These are phyloP conservation scores for Daldinia eschscholtzii DNA, from an alignment of 2,329 filamentous ascomycete genomes.

Conservation along the genomic window DNA sequence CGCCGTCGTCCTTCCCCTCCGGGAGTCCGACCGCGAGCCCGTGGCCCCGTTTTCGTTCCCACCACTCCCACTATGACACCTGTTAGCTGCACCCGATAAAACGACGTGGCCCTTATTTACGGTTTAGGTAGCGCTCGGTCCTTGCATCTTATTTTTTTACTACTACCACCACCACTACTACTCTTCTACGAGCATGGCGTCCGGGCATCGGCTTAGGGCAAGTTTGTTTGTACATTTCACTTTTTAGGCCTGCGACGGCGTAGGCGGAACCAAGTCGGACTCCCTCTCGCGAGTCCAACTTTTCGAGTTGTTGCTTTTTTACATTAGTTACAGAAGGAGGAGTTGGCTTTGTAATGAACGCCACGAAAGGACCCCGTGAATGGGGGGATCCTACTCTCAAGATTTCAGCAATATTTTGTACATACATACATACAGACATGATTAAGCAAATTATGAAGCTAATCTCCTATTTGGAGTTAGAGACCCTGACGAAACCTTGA, in stretches of 20 bases:
- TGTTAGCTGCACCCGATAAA: conserved; percentile 18
- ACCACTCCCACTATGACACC: conserved; percentile 3
- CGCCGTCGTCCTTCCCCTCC: conserved; percentile 8
- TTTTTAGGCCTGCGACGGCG: conserved; percentile 38
- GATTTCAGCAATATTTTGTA: conserved; percentile 27
- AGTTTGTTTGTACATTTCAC: conserved; percentile 12
- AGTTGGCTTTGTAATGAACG: conserved; percentile 7
- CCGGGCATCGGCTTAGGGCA: conserved; percentile 41
- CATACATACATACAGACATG: conserved; percentile 15
- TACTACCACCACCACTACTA: conserved; percentile 2
- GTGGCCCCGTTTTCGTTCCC: conserved; percentile 15
- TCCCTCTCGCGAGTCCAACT: not conserved
- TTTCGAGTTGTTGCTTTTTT: not conserved
- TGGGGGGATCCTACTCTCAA: not conserved
- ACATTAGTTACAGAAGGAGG: not conserved
- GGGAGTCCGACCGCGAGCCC: conserved; percentile 19
- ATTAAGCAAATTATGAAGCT: conserved; percentile 18
- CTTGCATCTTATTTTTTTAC: not conserved
- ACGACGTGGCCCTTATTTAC: not conserved
- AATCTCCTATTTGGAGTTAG: conserved; percentile 6
- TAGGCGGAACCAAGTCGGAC: conserved; percentile 30
- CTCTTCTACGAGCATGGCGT: conserved; percentile 46
- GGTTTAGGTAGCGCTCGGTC: not conserved
- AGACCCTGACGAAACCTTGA: conserved; percentile 22
- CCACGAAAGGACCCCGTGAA: not conserved